Percentiles rank a stretch among this genome's conserved stretches.
Evolutionary conservation across 441 rosid species (phyloP).

Genomic region (Erodium moschatum): DNA sequence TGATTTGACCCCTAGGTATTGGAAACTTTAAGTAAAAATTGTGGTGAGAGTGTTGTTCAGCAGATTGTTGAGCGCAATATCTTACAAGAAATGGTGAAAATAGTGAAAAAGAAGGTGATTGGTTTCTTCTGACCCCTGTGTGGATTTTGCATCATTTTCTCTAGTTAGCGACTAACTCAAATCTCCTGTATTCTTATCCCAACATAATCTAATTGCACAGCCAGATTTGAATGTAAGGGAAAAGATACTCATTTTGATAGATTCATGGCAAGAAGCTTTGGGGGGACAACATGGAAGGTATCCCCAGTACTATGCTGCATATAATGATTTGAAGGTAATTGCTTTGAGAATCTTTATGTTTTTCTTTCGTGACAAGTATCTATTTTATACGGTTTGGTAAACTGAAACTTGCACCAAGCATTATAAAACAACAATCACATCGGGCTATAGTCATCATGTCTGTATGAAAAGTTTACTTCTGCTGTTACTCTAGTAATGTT

Average conservation of each 20-base stretch:
- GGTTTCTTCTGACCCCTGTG: conserved; percentile 13
- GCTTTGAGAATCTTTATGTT: not conserved
- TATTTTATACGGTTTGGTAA: not conserved
- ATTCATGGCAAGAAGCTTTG: conserved; percentile 96
- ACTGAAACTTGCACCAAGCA: not conserved
- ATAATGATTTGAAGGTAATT: conserved; percentile 79
- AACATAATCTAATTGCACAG: conserved; percentile 35
- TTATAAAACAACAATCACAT: not conserved
- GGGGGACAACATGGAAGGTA: conserved; percentile 72
- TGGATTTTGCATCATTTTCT: conserved; percentile 17
- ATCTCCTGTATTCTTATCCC: conserved; percentile 8
- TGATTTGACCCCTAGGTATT: conserved; percentile 44
- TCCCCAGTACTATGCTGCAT: conserved; percentile 81
- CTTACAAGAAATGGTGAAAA: conserved; percentile 88
- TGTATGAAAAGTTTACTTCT: not conserved
- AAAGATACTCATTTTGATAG: conserved; percentile 79
- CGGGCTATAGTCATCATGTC: not conserved
- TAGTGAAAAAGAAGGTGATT: conserved; percentile 87
- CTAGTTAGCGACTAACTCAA: conserved; percentile 11
- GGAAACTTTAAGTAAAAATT: conserved; percentile 92
- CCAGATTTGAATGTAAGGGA: conserved; percentile 89
- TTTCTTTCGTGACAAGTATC: not conserved
- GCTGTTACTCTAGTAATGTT: not conserved
- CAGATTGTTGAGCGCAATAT: conserved; percentile 84
- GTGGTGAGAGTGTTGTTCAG: conserved; percentile 77